phyloP scores from a whole-genome alignment of 192 early-diverging fungal species.

The Fimicolochytrium jonesii region DNA sequence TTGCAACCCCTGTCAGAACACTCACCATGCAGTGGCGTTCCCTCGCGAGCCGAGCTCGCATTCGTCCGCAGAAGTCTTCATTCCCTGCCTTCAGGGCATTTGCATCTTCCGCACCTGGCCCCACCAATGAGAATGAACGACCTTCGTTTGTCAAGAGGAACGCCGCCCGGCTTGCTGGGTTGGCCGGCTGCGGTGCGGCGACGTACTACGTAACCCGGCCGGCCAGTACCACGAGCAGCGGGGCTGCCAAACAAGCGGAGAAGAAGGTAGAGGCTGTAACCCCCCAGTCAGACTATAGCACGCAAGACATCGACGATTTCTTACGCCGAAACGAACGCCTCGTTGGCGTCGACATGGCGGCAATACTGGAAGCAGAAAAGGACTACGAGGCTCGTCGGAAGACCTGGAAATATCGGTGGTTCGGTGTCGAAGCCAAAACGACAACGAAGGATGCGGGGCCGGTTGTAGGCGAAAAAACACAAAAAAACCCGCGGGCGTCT shows the following conservation, averaged over 20 bases:
- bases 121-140: too few relatives aligned
- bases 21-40: too few relatives aligned
- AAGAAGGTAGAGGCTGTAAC: too few relatives aligned
- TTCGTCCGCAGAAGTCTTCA: too few relatives aligned
- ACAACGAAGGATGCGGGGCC: not conserved
- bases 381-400: not conserved
- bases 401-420: not conserved
- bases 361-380: not conserved
- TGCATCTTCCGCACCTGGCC: too few relatives aligned
- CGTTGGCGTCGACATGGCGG: not conserved
- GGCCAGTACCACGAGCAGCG: not conserved
- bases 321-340: not conserved
- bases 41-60: too few relatives aligned
- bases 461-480: too few relatives aligned
- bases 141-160: too few relatives aligned
- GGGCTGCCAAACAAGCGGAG: not conserved
- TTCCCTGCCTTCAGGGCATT: too few relatives aligned
- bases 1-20: too few relatives aligned
- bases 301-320: conserved; percentile 1
- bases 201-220: conserved; percentile 13
- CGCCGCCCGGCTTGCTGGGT: not conserved
- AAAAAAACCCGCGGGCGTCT: too few relatives aligned
- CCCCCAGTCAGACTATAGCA: too few relatives aligned
- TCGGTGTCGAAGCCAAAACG: not conserved
- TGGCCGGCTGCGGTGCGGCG: not conserved